Evolutionary conservation across 139 green algal genomes (phyloP).

Genomic region (Chlamydomonas schloesseri): DNA sequence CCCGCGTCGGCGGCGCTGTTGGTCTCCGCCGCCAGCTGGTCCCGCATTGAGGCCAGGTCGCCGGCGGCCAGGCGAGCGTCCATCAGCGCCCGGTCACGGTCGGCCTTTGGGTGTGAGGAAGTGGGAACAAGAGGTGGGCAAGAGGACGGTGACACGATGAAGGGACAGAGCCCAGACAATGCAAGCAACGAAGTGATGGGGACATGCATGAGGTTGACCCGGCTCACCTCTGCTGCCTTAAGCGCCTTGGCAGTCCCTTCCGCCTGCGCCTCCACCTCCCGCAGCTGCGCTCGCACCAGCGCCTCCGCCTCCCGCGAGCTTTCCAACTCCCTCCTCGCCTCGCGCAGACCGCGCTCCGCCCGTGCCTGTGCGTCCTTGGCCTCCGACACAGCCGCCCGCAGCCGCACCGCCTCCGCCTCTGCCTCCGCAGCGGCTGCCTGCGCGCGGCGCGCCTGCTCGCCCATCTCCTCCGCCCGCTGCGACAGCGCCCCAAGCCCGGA

Average conservation of each 20-base stretch:
- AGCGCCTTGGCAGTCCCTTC: neutral
- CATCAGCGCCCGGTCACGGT: conserved; percentile 34
- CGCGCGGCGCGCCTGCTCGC: conserved; percentile 4
- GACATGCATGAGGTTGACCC: too few species aligned
- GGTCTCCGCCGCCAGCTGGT: conserved; percentile 43
- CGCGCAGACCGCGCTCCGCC: neutral
- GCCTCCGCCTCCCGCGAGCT: conserved; percentile 40
- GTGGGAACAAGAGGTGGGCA: too few species aligned
- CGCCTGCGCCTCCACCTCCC: conserved; percentile 30
- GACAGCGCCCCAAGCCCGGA: neutral
- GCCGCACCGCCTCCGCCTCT: neutral
- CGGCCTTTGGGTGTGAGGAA: too few species aligned
- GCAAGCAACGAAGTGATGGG: too few species aligned
- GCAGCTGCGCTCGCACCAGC: conserved; percentile 15
- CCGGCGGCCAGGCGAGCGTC: conserved; percentile 12
- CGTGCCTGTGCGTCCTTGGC: conserved; percentile 14
- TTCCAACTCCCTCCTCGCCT: conserved; percentile 23
- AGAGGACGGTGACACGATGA: neutral
- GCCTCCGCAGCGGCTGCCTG: conserved; percentile 14
- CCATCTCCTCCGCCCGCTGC: conserved; percentile 23
- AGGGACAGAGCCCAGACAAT: too few species aligned
- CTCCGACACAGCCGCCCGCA: neutral
- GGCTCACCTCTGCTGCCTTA: conserved; percentile 28
- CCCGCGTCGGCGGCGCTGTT: conserved; percentile 24
- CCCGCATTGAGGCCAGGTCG: conserved; percentile 36